Conservation (phyloP, 805 yeast genomes). For the Candida sakaeoensis region DNA sequence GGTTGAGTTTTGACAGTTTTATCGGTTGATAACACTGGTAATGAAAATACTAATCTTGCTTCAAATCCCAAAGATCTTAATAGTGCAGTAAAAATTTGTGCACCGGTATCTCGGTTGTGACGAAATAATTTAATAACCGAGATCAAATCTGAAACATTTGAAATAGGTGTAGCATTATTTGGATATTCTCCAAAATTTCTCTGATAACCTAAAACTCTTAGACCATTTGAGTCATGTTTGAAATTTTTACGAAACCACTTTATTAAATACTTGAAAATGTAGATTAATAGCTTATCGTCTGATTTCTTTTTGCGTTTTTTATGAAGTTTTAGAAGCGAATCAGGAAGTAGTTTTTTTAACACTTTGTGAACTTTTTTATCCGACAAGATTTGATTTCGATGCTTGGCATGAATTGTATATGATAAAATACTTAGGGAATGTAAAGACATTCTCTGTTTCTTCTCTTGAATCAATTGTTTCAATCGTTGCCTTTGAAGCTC, state of each 20-base stretch:
- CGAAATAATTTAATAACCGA: constrained; percentile 18
- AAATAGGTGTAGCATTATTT: constrained; percentile 14
- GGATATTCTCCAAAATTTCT: constrained; percentile 17
- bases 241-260: constrained; percentile 34
- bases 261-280: constrained; percentile 27
- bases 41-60: constrained; percentile 27
- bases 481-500: background rate
- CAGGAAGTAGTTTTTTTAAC: constrained; percentile 24
- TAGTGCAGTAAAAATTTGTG: constrained; percentile 29
- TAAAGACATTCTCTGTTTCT: constrained; percentile 10
- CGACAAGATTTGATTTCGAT: constrained; percentile 21
- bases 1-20: constrained; percentile 20
- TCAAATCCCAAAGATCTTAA: constrained; percentile 27
- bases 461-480: constrained; percentile 8
- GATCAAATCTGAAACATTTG: constrained; percentile 9
- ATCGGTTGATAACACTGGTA: constrained; percentile 21
- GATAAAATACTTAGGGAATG: constrained; percentile 22
- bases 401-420: constrained; percentile 19
- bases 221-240: constrained; percentile 26
- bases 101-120: constrained; percentile 32
- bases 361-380: constrained; percentile 16
- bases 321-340: constrained; percentile 14
- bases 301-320: constrained; percentile 15
- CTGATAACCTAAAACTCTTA: constrained; percentile 25
- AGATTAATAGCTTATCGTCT: constrained; percentile 20